phyloP scores from a whole-genome alignment of 306 rosid species.

The Sechiopsis laciniata region DNA sequence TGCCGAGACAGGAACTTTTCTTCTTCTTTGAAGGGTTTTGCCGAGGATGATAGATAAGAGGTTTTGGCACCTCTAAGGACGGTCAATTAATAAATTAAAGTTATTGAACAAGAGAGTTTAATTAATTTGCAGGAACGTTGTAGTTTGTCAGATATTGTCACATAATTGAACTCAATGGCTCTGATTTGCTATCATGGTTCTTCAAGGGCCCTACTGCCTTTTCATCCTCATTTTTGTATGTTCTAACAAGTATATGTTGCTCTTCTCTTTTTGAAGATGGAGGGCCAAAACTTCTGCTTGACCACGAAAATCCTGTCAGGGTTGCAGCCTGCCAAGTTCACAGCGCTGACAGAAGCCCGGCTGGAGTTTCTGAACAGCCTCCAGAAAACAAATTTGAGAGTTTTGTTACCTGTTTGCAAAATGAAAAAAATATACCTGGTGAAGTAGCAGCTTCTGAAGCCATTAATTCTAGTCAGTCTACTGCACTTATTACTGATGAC shows the following conservation, averaged over 20 bases:
- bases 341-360: constrained; percentile 4
- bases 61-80: not conserved
- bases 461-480: constrained; percentile 25
- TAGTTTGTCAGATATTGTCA: constrained; percentile 9
- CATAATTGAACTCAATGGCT: not conserved
- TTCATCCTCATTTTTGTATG: constrained; percentile 16
- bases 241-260: not conserved
- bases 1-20: not conserved
- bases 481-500: constrained; percentile 36
- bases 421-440: not conserved
- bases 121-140: constrained; percentile 1
- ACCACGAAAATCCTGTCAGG: constrained; percentile 28
- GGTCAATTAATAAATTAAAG: not conserved
- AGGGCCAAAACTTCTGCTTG: constrained; percentile 32
- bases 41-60: not conserved
- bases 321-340: constrained; percentile 28
- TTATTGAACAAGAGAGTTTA: not conserved
- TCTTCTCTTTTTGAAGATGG: constrained; percentile 29
- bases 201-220: not conserved
- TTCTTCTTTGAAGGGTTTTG: not conserved
- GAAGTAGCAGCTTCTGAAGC: constrained; percentile 32
- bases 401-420: not conserved
- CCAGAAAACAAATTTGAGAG: constrained; percentile 23
- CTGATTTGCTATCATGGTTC: constrained; percentile 1
- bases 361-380: not conserved